Evolutionary conservation across 108 stramenopile species (phyloP).

Genomic region (Nitzschia palea): DNA sequence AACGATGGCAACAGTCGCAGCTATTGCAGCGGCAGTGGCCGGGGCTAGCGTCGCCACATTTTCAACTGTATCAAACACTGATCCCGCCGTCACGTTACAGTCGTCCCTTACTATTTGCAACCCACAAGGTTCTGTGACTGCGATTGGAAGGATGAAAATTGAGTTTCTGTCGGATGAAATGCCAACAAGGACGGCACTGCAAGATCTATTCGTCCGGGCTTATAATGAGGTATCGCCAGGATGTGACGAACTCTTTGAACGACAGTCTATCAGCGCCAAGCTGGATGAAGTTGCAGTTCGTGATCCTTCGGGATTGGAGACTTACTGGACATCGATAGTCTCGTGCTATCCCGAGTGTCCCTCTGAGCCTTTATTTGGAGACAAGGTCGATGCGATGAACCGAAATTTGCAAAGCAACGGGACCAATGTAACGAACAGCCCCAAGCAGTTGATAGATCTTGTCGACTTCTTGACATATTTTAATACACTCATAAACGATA

Average conservation of each 20-base stretch:
- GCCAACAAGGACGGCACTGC: not conserved
- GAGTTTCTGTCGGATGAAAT: conserved; percentile 1
- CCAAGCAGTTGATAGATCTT: not conserved
- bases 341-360: conserved; percentile 18
- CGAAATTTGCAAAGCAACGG: too few relatives aligned
- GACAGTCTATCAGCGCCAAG: not conserved
- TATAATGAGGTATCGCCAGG: conserved; percentile 14
- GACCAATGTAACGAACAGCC: not conserved
- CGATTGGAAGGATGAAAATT: not conserved
- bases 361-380: conserved; percentile 14
- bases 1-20: conserved; percentile 11
- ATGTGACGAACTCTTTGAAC: conserved; percentile 10
- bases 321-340: conserved; percentile 8
- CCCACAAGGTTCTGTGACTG: not conserved
- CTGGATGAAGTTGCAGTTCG: not conserved
- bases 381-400: not conserved
- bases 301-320: conserved; percentile 5
- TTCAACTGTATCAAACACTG: not conserved
- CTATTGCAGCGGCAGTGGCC: not conserved
- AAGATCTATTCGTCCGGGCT: conserved; percentile 2
- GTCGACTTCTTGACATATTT: not conserved
- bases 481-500: not conserved
- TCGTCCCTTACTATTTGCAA: not conserved
- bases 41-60: not conserved
- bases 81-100: not conserved